A percentile compares a stretch with the other conserved stretches of the same genome.
These are phyloP conservation scores for Pelargonium fulgidum DNA, from an alignment of 441 rosid species.

Conservation along the genomic window DNA sequence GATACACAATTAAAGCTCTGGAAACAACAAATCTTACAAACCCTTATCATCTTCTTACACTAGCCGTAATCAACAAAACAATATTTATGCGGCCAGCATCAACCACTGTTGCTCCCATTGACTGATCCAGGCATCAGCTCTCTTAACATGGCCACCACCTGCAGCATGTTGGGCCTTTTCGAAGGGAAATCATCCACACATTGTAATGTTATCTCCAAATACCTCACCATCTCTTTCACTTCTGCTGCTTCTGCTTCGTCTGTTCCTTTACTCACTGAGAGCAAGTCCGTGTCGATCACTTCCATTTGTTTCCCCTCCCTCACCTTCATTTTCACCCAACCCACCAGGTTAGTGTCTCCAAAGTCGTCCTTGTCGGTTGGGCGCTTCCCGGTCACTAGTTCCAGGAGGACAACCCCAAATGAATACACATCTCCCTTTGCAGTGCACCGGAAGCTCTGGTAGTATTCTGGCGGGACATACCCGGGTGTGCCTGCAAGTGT, in stretches of 20 bases:
- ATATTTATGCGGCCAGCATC: neutral
- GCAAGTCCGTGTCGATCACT: conserved; percentile 72
- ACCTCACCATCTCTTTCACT: conserved; percentile 77
- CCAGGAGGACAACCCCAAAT: conserved; percentile 77
- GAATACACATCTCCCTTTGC: conserved; percentile 94
- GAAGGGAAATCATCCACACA: conserved; percentile 94
- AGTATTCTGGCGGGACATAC: conserved; percentile 89
- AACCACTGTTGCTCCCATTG: conserved; percentile 42
- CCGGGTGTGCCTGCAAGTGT: conserved; percentile 97
- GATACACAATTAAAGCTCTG: no score
- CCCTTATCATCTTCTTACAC: no score
- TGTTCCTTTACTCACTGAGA: conserved; percentile 33
- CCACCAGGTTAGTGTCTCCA: conserved; percentile 91
- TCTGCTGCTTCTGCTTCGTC: conserved; percentile 52
- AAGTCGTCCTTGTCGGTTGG: conserved; percentile 95
- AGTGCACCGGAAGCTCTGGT: conserved; percentile 92
- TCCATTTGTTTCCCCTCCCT: conserved; percentile 90
- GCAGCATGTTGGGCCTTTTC: conserved; percentile 80
- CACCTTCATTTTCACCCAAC: conserved; percentile 88
- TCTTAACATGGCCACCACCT: conserved; percentile 80
- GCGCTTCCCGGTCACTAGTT: conserved; percentile 79
- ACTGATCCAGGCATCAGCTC: conserved; percentile 55
- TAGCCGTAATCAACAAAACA: neutral
- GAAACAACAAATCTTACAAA: no score
- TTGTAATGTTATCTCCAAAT: conserved; percentile 70